Conservation (phyloP, 1,284 basidiomycete genomes). For the Ustilago hordei region DNA sequence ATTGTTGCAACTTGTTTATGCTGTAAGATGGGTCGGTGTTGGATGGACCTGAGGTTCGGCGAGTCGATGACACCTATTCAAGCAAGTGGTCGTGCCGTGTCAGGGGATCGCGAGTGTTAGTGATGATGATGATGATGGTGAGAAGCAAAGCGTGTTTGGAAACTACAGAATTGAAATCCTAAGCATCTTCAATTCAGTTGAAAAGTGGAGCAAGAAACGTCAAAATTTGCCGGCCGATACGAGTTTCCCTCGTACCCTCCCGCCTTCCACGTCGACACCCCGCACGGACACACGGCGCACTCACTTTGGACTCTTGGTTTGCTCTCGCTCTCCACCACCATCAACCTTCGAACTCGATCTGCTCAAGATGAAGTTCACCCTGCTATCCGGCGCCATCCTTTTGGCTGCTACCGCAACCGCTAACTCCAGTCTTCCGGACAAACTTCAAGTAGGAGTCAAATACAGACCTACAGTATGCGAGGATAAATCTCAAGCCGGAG, state of each 20-base stretch:
- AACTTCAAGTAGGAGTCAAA: constrained; percentile 70
- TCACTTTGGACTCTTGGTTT: constrained; percentile 6
- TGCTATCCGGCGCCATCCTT: constrained; percentile 17
- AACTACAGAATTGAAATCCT: neutral
- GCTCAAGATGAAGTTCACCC: constrained; percentile 24
- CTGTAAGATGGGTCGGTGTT: neutral
- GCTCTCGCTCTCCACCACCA: constrained; percentile 1
- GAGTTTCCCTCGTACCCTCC: neutral
- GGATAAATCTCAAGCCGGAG: constrained; percentile 76
- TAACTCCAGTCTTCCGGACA: constrained; percentile 36
- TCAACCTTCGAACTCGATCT: neutral
- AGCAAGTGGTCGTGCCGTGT: too few species aligned
- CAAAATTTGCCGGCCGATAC: constrained; percentile 32
- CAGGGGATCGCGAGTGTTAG: too few species aligned
- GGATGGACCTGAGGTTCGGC: neutral
- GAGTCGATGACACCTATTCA: neutral
- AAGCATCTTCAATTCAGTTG: neutral
- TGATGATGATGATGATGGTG: too few species aligned
- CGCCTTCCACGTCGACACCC: neutral
- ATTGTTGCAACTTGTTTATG: constrained; percentile 16
- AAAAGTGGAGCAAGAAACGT: constrained; percentile 9
- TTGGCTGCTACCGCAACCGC: constrained; percentile 45
- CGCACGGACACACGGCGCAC: neutral
- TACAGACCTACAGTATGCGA: constrained; percentile 74
- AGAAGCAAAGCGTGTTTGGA: neutral